phyloP scores from a whole-genome alignment of 306 rosid species.

The Glycine latifolia region DNA sequence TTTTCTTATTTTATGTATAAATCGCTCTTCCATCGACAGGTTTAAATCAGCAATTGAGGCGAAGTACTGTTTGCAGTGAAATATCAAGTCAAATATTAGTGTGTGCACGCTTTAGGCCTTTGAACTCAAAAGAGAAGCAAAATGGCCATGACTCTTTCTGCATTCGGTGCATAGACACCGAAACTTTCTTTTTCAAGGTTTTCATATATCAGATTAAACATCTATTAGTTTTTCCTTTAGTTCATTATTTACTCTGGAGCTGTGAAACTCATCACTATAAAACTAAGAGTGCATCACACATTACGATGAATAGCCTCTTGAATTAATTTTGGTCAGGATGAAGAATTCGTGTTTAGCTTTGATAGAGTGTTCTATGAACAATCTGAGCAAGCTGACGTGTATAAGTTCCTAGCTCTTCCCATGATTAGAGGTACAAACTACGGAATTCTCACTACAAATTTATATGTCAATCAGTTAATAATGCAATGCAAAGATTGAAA shows the following conservation, averaged over 20 bases:
- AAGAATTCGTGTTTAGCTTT: slow-evolving; percentile 64
- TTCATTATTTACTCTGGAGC: slow-evolving; percentile 8
- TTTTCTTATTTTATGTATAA: too few species aligned
- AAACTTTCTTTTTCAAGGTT: slow-evolving; percentile 80
- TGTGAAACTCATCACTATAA: slow-evolving; percentile 19
- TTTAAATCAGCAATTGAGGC: slow-evolving; percentile 33
- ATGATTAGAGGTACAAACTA: slow-evolving; percentile 69
- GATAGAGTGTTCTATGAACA: slow-evolving; percentile 76
- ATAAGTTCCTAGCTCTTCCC: slow-evolving; percentile 73
- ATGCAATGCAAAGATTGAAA: slow-evolving; percentile 25
- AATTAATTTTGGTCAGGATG: slow-evolving; percentile 61
- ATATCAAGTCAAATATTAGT: slow-evolving; percentile 64
- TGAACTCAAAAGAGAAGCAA: slow-evolving; percentile 68
- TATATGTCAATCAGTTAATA: neutral
- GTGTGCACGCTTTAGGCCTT: slow-evolving; percentile 82
- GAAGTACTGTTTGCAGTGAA: neutral
- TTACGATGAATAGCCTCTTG: slow-evolving; percentile 22
- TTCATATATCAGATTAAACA: slow-evolving; percentile 7
- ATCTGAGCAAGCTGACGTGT: slow-evolving; percentile 78
- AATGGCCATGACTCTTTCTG: slow-evolving; percentile 60
- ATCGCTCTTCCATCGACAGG: slow-evolving; percentile 9
- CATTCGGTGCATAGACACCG: slow-evolving; percentile 57
- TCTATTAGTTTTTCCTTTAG: neutral
- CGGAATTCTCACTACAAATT: slow-evolving; percentile 5
- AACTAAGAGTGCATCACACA: neutral